Conservation (phyloP, 1,284 basidiomycete species). For the Trichosporon coremiiforme region DNA sequence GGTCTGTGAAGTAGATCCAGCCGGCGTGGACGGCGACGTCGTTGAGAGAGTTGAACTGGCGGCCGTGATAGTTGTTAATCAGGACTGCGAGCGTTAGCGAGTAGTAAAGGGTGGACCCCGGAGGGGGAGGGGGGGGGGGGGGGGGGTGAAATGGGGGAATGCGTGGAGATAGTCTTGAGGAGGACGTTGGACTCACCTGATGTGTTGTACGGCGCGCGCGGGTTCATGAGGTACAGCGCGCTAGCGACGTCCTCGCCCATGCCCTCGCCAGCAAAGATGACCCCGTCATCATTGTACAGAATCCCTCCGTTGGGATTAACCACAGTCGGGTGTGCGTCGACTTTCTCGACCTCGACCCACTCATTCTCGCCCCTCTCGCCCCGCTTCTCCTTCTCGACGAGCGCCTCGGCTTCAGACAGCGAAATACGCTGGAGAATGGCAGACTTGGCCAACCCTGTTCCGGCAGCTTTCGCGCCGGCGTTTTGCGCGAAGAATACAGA, state of each 20-base stretch:
- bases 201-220: slow-evolving; percentile 64
- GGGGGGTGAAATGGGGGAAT: too few species aligned
- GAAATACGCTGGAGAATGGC: slow-evolving; percentile 59
- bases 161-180: too few species aligned
- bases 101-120: neutral
- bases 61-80: slow-evolving; percentile 70
- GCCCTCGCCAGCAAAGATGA: slow-evolving; percentile 70
- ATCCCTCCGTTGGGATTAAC: slow-evolving; percentile 77
- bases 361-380: slow-evolving; percentile 46
- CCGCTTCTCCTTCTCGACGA: neutral
- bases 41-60: slow-evolving; percentile 79
- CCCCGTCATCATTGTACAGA: slow-evolving; percentile 59
- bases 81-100: slow-evolving; percentile 54
- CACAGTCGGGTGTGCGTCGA: slow-evolving; percentile 60
- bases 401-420: slow-evolving; percentile 54
- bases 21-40: slow-evolving; percentile 71
- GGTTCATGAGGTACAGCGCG: slow-evolving; percentile 68
- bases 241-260: slow-evolving; percentile 64
- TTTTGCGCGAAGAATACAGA: slow-evolving; percentile 63
- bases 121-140: too few species aligned
- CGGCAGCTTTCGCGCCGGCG: slow-evolving; percentile 57
- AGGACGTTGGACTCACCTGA: slow-evolving; percentile 51
- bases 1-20: slow-evolving; percentile 58
- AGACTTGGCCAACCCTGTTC: slow-evolving; percentile 58
- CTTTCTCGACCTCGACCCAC: slow-evolving; percentile 59